Evolutionary conservation across 331 rosid genomes (phyloP).

Genomic region (Malus hybrid): DNA sequence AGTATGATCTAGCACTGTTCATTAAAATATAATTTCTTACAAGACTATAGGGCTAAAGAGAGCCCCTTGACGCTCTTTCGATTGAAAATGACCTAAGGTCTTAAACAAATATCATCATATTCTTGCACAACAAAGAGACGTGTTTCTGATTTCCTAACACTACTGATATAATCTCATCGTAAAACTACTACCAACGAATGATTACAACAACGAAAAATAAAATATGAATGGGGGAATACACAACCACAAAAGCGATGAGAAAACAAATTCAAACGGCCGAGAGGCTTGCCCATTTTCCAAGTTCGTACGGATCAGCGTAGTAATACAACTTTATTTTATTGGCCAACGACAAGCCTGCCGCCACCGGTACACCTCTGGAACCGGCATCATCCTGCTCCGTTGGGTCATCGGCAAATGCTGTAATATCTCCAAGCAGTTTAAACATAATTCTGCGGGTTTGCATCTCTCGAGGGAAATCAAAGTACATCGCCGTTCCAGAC

Average conservation of each 20-base stretch:
- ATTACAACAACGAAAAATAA: conserved; percentile 14
- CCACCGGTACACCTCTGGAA: conserved; percentile 42
- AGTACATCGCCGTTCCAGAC: conserved; percentile 87
- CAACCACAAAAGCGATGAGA: neutral
- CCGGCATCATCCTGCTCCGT: conserved; percentile 74
- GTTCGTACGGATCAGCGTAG: conserved; percentile 81
- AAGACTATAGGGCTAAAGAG: no score
- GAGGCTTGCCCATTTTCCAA: conserved; percentile 96
- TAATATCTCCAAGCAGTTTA: conserved; percentile 81
- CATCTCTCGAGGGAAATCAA: conserved; percentile 62
- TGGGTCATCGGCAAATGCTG: conserved; percentile 75
- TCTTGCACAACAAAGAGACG: no score
- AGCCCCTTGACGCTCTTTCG: no score
- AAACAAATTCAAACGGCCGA: conserved; percentile 48
- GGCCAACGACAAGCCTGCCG: conserved; percentile 66
- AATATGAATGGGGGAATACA: neutral
- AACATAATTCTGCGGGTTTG: conserved; percentile 66
- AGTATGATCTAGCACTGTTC: no score
- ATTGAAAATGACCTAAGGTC: no score
- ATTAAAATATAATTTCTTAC: no score
- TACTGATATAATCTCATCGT: no score
- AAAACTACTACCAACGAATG: no score
- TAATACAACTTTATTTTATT: conserved; percentile 71
- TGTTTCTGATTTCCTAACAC: no score
- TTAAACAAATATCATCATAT: no score